phyloP scores from a whole-genome alignment of 768 basidiomycete genomes.

The Agaricus sinodeliciosus region DNA sequence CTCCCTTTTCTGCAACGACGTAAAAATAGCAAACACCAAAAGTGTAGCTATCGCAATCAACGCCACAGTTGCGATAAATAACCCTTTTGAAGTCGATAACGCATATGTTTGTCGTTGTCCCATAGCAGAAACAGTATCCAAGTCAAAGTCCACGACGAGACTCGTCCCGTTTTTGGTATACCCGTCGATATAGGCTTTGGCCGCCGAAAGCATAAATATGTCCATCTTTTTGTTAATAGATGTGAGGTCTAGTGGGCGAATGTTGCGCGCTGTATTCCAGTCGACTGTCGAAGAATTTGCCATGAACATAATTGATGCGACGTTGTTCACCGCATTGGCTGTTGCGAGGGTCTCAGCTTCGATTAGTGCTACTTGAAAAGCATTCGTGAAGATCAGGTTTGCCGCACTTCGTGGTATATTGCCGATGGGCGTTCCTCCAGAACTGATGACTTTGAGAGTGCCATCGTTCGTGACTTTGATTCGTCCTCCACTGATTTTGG shows the following conservation, averaged over 20 bases:
- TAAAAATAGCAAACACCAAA: slow-evolving; percentile 3
- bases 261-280: neutral
- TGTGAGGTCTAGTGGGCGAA: neutral
- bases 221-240: slow-evolving; percentile 9
- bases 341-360: neutral
- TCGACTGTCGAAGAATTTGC: neutral
- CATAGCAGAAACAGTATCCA: neutral
- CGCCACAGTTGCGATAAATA: neutral
- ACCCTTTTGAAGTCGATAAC: slow-evolving; percentile 1
- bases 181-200: slow-evolving; percentile 10
- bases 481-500: slow-evolving; percentile 3
- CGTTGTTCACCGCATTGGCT: neutral
- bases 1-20: neutral
- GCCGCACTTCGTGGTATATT: slow-evolving; percentile 8
- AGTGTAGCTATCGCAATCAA: neutral
- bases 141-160: neutral
- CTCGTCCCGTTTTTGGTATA: slow-evolving; percentile 4
- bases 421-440: neutral
- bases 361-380: neutral
- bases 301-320: slow-evolving; percentile 7
- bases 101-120: slow-evolving; percentile 3
- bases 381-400: slow-evolving; percentile 6
- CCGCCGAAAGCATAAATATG: slow-evolving; percentile 8
- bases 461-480: neutral
- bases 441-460: neutral